phyloP scores from a whole-genome alignment of 2,329 filamentous ascomycete genomes.

The Xylariaceae sp. region DNA sequence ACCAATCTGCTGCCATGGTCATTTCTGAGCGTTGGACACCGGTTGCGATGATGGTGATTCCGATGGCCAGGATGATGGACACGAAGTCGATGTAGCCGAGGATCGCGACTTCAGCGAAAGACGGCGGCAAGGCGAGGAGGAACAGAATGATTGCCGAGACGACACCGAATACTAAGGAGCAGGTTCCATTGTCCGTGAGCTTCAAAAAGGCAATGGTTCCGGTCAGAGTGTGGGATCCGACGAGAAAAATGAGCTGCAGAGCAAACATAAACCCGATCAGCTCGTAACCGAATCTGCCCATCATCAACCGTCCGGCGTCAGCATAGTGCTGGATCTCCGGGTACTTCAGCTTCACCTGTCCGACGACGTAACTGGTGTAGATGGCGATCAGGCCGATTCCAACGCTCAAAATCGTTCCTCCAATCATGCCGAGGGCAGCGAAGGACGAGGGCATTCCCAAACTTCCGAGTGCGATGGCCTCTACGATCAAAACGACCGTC shows the following conservation, averaged over 20 bases:
- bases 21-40: slow-evolving; percentile 37
- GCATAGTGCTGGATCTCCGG: slow-evolving; percentile 39
- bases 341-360: slow-evolving; percentile 38
- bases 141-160: slow-evolving; percentile 54
- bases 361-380: slow-evolving; percentile 47
- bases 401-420: slow-evolving; percentile 43
- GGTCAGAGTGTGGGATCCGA: slow-evolving; percentile 61
- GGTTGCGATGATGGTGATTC: slow-evolving; percentile 59
- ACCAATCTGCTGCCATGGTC: slow-evolving; percentile 28
- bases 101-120: slow-evolving; percentile 56
- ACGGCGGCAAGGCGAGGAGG: slow-evolving; percentile 54
- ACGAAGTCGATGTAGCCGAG: slow-evolving; percentile 57
- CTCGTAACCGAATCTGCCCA: slow-evolving; percentile 52
- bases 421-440: slow-evolving; percentile 53
- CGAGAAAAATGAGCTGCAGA: slow-evolving; percentile 61
- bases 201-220: slow-evolving; percentile 62
- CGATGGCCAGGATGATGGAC: slow-evolving; percentile 56
- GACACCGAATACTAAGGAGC: slow-evolving; percentile 58
- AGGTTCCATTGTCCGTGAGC: slow-evolving; percentile 53
- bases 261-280: slow-evolving; percentile 52
- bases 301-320: slow-evolving; percentile 56
- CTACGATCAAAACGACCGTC: slow-evolving; percentile 54
- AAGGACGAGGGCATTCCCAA: slow-evolving; percentile 52
- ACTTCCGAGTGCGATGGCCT: slow-evolving; percentile 54
- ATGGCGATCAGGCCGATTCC: slow-evolving; percentile 46